These are phyloP conservation scores for Cyamopsis tetragonoloba DNA, from an alignment of 306 rosid genomes.

Conservation along the genomic window DNA sequence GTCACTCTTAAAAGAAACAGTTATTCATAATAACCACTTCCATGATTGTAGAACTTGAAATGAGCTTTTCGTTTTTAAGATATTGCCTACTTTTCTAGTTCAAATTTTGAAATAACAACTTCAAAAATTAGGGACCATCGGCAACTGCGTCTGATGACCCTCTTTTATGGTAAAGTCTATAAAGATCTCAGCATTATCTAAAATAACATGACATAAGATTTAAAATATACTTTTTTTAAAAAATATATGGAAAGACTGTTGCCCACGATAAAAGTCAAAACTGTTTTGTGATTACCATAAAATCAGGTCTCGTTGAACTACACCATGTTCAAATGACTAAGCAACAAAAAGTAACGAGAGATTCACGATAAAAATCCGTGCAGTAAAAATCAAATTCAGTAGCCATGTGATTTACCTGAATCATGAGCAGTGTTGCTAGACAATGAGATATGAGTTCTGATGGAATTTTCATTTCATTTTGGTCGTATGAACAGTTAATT, in stretches of 20 bases:
- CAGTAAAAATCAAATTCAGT: slow-evolving; percentile 13
- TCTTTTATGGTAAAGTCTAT: neutral
- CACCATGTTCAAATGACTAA: slow-evolving; percentile 1
- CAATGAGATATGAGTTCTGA: slow-evolving; percentile 80
- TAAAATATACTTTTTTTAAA: neutral
- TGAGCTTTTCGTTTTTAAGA: neutral
- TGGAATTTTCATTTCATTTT: slow-evolving; percentile 62
- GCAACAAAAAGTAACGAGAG: slow-evolving; percentile 9
- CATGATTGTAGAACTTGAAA: neutral
- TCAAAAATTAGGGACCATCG: neutral
- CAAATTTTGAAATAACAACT: slow-evolving; percentile 1
- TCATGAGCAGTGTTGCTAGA: slow-evolving; percentile 78
- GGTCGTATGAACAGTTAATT: slow-evolving; percentile 42
- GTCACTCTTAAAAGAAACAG: neutral
- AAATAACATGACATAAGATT: neutral
- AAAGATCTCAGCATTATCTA: neutral
- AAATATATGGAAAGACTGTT: neutral
- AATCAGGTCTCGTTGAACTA: neutral
- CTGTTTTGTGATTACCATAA: neutral
- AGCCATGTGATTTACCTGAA: slow-evolving; percentile 58
- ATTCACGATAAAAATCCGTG: slow-evolving; percentile 8
- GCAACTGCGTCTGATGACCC: neutral
- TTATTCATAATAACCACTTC: neutral
- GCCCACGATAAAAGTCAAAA: neutral
- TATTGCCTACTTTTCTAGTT: neutral